These are phyloP conservation scores for Fremontodendron californicum DNA, from an alignment of 345 rosid genomes.

Conservation along the genomic window DNA sequence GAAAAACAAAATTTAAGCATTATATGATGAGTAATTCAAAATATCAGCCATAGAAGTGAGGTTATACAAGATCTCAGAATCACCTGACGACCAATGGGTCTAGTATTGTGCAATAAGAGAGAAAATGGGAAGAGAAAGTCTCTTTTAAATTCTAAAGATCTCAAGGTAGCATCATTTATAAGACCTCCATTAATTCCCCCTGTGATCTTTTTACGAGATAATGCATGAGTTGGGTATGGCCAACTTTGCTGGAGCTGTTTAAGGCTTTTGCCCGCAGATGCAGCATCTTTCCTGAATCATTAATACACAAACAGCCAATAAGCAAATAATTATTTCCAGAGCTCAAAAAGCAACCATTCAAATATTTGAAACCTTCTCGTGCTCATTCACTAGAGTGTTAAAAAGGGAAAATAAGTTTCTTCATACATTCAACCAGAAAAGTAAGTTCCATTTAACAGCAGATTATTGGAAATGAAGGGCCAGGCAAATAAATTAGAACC, in stretches of 20 bases:
- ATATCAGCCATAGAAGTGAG: neutral
- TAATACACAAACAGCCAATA: constrained; percentile 16
- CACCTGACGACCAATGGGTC: constrained; percentile 95
- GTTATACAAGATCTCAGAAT: constrained; percentile 12
- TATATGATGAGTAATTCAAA: neutral
- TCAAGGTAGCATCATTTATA: constrained; percentile 64
- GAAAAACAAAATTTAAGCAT: constrained; percentile 32
- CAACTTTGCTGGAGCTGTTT: constrained; percentile 57
- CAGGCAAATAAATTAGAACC: neutral
- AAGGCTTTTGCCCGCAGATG: constrained; percentile 37
- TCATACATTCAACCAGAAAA: neutral
- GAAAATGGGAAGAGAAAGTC: constrained; percentile 75
- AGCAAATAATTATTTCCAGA: neutral
- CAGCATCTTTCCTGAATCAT: constrained; percentile 47
- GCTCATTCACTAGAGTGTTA: neutral
- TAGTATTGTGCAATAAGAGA: constrained; percentile 72
- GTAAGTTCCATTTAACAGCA: neutral
- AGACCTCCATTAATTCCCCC: constrained; percentile 92
- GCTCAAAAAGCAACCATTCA: neutral
- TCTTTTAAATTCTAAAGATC: constrained; percentile 66
- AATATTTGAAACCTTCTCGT: neutral
- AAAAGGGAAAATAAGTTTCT: neutral
- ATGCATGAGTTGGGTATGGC: constrained; percentile 52
- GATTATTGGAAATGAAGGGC: neutral
- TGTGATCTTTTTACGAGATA: constrained; percentile 78